Conservation (phyloP, 371 early-diverging fungal species). For the Rhizomucor miehei region DNA sequence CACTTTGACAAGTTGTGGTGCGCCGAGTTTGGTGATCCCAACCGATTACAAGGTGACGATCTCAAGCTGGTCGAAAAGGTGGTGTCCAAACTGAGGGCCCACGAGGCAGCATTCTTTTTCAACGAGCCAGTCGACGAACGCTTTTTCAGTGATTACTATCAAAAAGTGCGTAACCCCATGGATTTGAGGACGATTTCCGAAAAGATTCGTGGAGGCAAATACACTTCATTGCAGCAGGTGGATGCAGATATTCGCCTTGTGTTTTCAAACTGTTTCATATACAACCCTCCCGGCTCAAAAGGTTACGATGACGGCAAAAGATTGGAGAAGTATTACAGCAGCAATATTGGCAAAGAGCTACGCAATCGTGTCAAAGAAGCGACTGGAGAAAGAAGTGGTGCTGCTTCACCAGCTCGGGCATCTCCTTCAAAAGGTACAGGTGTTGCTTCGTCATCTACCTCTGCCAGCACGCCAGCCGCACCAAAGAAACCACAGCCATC, state of each 20-base stretch:
- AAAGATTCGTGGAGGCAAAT: slow-evolving; percentile 66
- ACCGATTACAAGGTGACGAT: slow-evolving; percentile 35
- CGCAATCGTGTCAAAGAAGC: slow-evolving; percentile 14
- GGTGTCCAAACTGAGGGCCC: slow-evolving; percentile 31
- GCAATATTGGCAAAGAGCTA: slow-evolving; percentile 55
- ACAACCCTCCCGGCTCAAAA: slow-evolving; percentile 80
- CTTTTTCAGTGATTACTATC: slow-evolving; percentile 83
- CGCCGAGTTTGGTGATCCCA: slow-evolving; percentile 36
- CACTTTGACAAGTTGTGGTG: slow-evolving; percentile 43
- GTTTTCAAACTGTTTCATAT: slow-evolving; percentile 87
- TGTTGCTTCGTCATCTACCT: background rate
- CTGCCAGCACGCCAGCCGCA: background rate
- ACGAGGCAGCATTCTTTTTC: slow-evolving; percentile 53
- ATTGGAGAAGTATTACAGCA: slow-evolving; percentile 57
- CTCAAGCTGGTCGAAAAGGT: slow-evolving; percentile 33
- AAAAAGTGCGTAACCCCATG: slow-evolving; percentile 92
- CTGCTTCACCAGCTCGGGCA: slow-evolving; percentile 1
- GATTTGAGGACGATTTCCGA: slow-evolving; percentile 90
- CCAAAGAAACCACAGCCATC: background rate
- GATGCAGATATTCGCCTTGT: slow-evolving; percentile 63
- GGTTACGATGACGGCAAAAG: slow-evolving; percentile 76
- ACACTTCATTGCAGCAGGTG: slow-evolving; percentile 43
- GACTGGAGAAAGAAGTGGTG: background rate
- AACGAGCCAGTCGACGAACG: slow-evolving; percentile 90
- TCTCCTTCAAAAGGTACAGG: background rate